phyloP scores from a whole-genome alignment of 345 rosid species.

The Raphanus sativus region DNA sequence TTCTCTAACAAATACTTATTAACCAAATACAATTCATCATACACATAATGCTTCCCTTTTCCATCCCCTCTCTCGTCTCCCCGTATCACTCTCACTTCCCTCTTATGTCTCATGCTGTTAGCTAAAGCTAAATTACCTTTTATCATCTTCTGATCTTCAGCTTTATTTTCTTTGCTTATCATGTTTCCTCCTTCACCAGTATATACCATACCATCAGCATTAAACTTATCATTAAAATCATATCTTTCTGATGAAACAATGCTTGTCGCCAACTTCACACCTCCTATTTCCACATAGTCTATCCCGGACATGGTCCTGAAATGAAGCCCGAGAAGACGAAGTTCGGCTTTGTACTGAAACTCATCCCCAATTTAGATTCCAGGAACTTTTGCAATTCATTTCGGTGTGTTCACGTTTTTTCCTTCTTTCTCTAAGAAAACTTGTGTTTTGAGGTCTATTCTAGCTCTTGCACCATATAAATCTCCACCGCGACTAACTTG shows the following conservation, averaged over 20 bases:
- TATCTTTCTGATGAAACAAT: conserved; percentile 75
- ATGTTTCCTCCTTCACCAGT: conserved; percentile 85
- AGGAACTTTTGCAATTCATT: conserved; percentile 52
- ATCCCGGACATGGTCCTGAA: conserved; percentile 66
- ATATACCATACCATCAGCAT: conserved; percentile 60
- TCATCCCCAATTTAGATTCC: conserved; percentile 83
- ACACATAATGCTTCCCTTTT: conserved; percentile 51
- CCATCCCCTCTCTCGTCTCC: conserved; percentile 41
- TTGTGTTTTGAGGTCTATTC: neutral
- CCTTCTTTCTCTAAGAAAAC: neutral
- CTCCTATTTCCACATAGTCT: conserved; percentile 54
- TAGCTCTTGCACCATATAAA: neutral
- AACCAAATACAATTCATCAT: conserved; percentile 74
- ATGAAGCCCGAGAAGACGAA: conserved; percentile 72
- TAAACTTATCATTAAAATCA: conserved; percentile 53
- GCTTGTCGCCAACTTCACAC: conserved; percentile 54
- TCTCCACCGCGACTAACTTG: neutral
- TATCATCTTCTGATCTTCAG: conserved; percentile 72
- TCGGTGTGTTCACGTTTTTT: neutral
- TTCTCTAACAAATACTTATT: conserved; percentile 50
- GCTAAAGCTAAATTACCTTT: conserved; percentile 74
- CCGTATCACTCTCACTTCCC: conserved; percentile 76
- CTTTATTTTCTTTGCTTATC: conserved; percentile 48
- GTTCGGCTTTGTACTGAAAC: conserved; percentile 76
- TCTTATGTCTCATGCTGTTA: conserved; percentile 47